Conservation (phyloP, 495 filamentous ascomycete genomes). For the Articulospora tetracladia region DNA sequence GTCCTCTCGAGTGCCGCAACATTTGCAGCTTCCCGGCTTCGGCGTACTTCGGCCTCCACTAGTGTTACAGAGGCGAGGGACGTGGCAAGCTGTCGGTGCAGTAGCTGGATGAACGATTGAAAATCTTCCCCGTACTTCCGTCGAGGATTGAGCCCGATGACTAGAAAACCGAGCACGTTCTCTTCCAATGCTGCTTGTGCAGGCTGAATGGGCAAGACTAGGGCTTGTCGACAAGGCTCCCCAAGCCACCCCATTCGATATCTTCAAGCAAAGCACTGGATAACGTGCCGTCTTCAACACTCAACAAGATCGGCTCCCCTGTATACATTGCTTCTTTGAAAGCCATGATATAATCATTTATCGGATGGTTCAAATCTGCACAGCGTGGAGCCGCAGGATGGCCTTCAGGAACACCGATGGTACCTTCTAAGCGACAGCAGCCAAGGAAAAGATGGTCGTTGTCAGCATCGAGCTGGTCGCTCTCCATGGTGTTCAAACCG, state of each 20-base stretch:
- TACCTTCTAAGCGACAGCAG: constrained; percentile 40
- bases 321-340: constrained; percentile 64
- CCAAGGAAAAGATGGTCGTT: constrained; percentile 6
- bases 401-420: constrained; percentile 54
- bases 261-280: constrained; percentile 31
- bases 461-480: too few species aligned
- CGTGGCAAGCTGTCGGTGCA: constrained; percentile 20
- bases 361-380: constrained; percentile 55
- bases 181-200: constrained; percentile 24
- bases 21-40: constrained; percentile 13
- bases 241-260: constrained; percentile 48
- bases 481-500: too few species aligned
- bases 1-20: constrained; percentile 12
- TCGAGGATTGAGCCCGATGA: constrained; percentile 42
- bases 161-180: constrained; percentile 37
- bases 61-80: constrained; percentile 18
- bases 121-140: constrained; percentile 38
- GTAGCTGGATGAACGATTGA: constrained; percentile 22
- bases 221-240: constrained; percentile 54
- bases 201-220: constrained; percentile 47
- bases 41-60: constrained; percentile 18
- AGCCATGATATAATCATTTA: constrained; percentile 57
- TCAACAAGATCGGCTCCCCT: constrained; percentile 31
- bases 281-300: constrained; percentile 10
- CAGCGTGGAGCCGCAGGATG: constrained; percentile 19